Conservation (phyloP, 2,329 filamentous ascomycete species). For the Gremmenia infestans region DNA sequence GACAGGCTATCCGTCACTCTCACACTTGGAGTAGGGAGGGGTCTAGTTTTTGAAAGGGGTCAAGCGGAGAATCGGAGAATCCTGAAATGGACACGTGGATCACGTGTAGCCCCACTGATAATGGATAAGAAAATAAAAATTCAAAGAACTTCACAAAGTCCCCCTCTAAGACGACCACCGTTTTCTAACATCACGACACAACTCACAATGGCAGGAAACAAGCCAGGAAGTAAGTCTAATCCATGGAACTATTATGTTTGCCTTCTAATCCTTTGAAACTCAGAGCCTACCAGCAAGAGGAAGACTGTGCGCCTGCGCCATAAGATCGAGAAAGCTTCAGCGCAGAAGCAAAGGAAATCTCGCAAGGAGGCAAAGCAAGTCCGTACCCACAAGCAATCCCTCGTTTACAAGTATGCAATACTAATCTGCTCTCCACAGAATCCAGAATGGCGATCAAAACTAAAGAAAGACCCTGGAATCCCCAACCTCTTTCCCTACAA, state of each 20-base stretch:
- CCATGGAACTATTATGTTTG: not conserved
- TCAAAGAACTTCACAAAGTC: not conserved
- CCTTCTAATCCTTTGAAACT: slow-evolving; percentile 14
- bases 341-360: slow-evolving; percentile 84
- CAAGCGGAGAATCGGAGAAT: no score
- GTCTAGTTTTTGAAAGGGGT: no score
- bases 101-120: not conserved
- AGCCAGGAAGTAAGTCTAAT: slow-evolving; percentile 30
- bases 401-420: slow-evolving; percentile 48
- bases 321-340: slow-evolving; percentile 92
- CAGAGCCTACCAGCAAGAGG: slow-evolving; percentile 94
- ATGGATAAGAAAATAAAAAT: no score
- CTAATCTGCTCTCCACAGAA: slow-evolving; percentile 61
- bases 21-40: no score
- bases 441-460: slow-evolving; percentile 88
- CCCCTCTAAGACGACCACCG: not conserved
- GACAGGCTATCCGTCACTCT: no score
- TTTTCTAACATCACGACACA: not conserved
- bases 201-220: slow-evolving; percentile 31
- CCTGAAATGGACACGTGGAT: not conserved
- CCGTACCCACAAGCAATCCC: slow-evolving; percentile 22
- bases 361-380: slow-evolving; percentile 79
- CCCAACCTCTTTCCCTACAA: slow-evolving; percentile 98
- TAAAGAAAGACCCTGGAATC: slow-evolving; percentile 98
- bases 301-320: slow-evolving; percentile 82